Percentiles rank a stretch among this genome's conserved stretches.
Conservation (phyloP, 75 land plant species). For the Larix kaempferi region DNA sequence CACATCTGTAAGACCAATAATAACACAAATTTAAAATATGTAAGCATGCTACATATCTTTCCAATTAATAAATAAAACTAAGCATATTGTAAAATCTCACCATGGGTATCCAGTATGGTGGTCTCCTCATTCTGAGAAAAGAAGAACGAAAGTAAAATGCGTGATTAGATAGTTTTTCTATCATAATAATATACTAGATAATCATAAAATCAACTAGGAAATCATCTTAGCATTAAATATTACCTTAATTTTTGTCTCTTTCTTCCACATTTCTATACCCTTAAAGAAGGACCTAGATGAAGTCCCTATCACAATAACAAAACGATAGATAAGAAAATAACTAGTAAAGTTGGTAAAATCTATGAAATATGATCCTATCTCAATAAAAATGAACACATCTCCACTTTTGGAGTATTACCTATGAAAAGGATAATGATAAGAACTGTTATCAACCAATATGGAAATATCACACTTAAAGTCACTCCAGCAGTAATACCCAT, state of each 20-base stretch:
- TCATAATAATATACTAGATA: too few species aligned
- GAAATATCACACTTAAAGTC: conserved; percentile 73
- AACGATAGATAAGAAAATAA: neutral
- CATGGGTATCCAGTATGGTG: neutral
- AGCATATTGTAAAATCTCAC: neutral
- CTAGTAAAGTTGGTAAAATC: neutral
- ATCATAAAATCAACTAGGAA: too few species aligned
- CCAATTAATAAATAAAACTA: neutral
- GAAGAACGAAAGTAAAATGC: too few species aligned
- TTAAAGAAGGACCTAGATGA: conserved; percentile 64
- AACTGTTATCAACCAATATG: conserved; percentile 82
- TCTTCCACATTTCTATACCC: conserved; percentile 68
- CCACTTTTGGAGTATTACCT: conserved; percentile 17
- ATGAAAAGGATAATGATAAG: conserved; percentile 74
- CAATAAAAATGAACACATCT: neutral
- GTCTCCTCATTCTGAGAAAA: neutral
- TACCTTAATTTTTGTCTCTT: conserved; percentile 57
- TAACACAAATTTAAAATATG: neutral
- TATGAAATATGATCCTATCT: conserved; percentile 2
- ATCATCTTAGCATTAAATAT: neutral
- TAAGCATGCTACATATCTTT: neutral
- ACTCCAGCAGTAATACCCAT: conserved; percentile 85
- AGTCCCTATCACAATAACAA: conserved; percentile 37
- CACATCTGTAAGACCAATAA: conserved; percentile 31
- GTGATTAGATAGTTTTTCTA: too few species aligned